phyloP scores from a whole-genome alignment of 2,329 filamentous ascomycete genomes.

The Samsoniella hepiali region DNA sequence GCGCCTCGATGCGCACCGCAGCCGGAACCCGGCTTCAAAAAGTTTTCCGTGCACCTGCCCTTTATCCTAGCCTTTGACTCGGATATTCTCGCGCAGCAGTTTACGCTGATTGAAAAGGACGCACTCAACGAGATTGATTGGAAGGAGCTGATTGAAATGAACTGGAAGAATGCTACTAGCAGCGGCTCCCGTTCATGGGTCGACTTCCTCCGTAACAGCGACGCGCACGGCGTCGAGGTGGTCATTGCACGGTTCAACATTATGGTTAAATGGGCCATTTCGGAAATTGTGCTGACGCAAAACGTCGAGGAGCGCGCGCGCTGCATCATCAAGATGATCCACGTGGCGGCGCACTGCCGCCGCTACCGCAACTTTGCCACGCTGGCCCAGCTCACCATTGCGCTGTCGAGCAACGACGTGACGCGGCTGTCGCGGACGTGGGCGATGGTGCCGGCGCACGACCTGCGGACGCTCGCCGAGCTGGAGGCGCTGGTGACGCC shows the following conservation, averaged over 20 bases:
- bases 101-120: slow-evolving; percentile 83
- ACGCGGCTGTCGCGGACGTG: slow-evolving; percentile 67
- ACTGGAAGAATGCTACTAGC: slow-evolving; percentile 68
- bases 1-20: slow-evolving; percentile 35
- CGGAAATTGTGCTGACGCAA: slow-evolving; percentile 73
- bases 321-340: slow-evolving; percentile 77
- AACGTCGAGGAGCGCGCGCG: slow-evolving; percentile 68
- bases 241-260: slow-evolving; percentile 85
- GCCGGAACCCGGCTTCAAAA: slow-evolving; percentile 31
- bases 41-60: slow-evolving; percentile 62
- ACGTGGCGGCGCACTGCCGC: slow-evolving; percentile 74
- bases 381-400: slow-evolving; percentile 76
- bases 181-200: slow-evolving; percentile 74
- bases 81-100: slow-evolving; percentile 74
- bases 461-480: slow-evolving; percentile 63
- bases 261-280: slow-evolving; percentile 83
- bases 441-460: slow-evolving; percentile 63
- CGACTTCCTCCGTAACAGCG: slow-evolving; percentile 69
- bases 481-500: slow-evolving; percentile 73
- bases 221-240: slow-evolving; percentile 74
- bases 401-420: slow-evolving; percentile 70
- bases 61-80: slow-evolving; percentile 82
- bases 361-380: slow-evolving; percentile 79
- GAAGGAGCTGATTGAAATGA: slow-evolving; percentile 81
- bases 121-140: slow-evolving; percentile 83